These are phyloP conservation scores for Eurotiales sp. DNA, from an alignment of 2,329 filamentous ascomycete species.

Conservation along the genomic window DNA sequence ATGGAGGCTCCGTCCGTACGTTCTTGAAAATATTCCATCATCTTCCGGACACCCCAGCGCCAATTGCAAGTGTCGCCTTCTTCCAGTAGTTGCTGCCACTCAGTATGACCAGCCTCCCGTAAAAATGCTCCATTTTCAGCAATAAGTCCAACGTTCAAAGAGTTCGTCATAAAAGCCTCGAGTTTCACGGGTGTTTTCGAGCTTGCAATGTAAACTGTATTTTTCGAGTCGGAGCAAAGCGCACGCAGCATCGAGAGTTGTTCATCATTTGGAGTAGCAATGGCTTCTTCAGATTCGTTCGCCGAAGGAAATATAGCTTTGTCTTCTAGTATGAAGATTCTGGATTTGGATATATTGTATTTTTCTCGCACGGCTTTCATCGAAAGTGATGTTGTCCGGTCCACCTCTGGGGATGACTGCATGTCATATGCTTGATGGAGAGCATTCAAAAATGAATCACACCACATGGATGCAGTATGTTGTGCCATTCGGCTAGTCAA, in stretches of 20 bases:
- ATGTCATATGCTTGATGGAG: constrained; percentile 73
- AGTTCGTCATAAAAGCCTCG: constrained; percentile 70
- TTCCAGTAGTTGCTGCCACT: constrained; percentile 75
- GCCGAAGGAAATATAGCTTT: constrained; percentile 80
- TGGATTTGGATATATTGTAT: constrained; percentile 62
- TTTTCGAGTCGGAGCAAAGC: constrained; percentile 69
- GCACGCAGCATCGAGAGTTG: constrained; percentile 30
- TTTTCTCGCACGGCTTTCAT: constrained; percentile 58
- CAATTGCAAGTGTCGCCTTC: constrained; percentile 65
- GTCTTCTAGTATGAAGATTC: constrained; percentile 86
- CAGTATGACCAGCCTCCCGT: constrained; percentile 59
- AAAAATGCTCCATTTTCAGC: constrained; percentile 92
- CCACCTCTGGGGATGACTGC: constrained; percentile 74
- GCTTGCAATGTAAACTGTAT: constrained; percentile 88
- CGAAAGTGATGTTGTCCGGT: constrained; percentile 75
- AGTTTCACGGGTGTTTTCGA: constrained; percentile 78
- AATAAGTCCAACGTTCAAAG: constrained; percentile 75
- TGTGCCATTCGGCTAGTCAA: constrained; percentile 69
- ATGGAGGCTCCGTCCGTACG: constrained; percentile 81
- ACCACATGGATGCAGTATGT: constrained; percentile 81
- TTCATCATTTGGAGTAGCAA: background rate
- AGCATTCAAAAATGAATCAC: constrained; percentile 62
- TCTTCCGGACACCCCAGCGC: constrained; percentile 77
- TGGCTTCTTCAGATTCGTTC: constrained; percentile 44
- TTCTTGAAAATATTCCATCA: constrained; percentile 83